Evolutionary conservation across 805 yeast genomes (phyloP), one percentile per base, ranked within the genome.

Genomic region (Metschnikowia lachancei): DNA sequence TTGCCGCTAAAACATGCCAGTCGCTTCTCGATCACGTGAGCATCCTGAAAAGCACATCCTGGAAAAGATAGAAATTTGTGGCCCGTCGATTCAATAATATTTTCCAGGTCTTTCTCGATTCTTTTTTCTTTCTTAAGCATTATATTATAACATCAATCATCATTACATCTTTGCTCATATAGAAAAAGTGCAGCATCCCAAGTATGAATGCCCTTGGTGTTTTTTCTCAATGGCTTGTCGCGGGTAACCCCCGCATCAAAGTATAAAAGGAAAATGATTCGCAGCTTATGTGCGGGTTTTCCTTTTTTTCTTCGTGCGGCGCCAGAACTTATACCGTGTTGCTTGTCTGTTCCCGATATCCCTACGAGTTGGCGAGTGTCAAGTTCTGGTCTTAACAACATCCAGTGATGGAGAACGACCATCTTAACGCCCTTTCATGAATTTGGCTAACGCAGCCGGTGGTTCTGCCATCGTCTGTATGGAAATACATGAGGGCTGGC

Each of bases 281-380:
- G 36, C 51, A 14, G 33, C 35, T 12, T 28, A 22, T n/a, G 18
- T 30, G 4, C 4, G 2, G 13, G n/a, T 12, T n/a, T 30, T 16
- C 14, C 20, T 32, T 52, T 58, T 60, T 52, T 59, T 64, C 70
- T 59, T 66, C 60, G 75, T 71, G 76, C 76, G 76, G 76, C 75
- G 70, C 76, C 76, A 67, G 68, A 67, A 66, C 76, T 69, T 63
- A 63, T 64, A 69, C 76, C 75, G 76, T 72, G 76, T 72, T 72
- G 76, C 74, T 72, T 71, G 75, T 70, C 75, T 66, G 64, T 67
- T 70, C 67, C 65, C 65, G 68, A 55, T 58, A 63, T 65, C 64
- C 74, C 69, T 46, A 70, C 75, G 74, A 70, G 69, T 64, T 61
- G 75, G 74, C 75, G 69, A 71, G 75, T 73, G 75, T 72, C 76